Conservation (phyloP, 108 stramenopile genomes). For the Schizochytrium sp. region DNA sequence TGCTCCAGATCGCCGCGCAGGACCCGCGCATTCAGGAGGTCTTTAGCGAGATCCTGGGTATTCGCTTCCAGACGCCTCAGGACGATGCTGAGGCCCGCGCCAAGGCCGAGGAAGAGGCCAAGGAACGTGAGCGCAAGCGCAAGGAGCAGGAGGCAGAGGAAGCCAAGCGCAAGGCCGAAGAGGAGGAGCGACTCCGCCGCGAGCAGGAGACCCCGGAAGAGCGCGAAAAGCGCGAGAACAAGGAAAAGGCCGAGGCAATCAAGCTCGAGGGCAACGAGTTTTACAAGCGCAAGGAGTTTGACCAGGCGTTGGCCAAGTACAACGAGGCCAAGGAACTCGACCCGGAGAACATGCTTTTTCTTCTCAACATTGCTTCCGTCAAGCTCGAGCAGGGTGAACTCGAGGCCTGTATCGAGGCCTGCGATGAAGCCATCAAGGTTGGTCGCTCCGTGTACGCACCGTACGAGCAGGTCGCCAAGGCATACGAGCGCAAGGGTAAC, state of each 20-base stretch:
- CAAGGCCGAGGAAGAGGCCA: conserved; percentile 14
- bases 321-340: conserved; percentile 86
- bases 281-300: conserved; percentile 87
- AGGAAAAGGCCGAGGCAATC: conserved; percentile 59
- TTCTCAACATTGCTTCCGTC: conserved; percentile 91
- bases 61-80: conserved; percentile 42
- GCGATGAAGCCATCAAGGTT: conserved; percentile 76
- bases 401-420: conserved; percentile 69
- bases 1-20: conserved; percentile 62
- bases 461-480: conserved; percentile 89
- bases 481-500: conserved; percentile 77
- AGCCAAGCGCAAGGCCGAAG: neutral
- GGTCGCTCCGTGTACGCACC: conserved; percentile 77
- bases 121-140: conserved; percentile 48
- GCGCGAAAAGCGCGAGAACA: conserved; percentile 64
- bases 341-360: conserved; percentile 84
- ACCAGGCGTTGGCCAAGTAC: conserved; percentile 86
- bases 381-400: conserved; percentile 82
- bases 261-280: conserved; percentile 83
- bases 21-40: conserved; percentile 87
- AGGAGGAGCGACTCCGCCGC: neutral
- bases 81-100: conserved; percentile 22
- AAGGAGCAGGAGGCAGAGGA: neutral
- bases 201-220: conserved; percentile 62
- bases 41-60: conserved; percentile 62